Base-by-base conservation (phyloP, 1,284 basidiomycete genomes). In the Thelephora terrestris region DNA sequence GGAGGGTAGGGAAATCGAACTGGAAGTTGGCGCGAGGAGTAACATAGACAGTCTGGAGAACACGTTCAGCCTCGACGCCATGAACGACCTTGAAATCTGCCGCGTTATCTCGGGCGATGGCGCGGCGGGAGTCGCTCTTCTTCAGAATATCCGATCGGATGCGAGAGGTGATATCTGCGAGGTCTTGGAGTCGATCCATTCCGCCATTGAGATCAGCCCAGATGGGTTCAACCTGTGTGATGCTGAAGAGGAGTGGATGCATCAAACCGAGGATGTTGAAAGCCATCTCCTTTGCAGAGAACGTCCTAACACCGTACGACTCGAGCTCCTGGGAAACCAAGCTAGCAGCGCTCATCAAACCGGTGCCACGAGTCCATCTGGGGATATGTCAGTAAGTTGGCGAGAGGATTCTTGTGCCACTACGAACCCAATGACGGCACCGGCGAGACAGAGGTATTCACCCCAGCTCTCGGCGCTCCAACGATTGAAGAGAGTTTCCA, bases 381-480 rank as follows among this genome's bases (percentile, higher is more conserved):
- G 29, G 4, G 50, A 34, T 48, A 38, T 37, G 49, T 57, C 37
- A 57, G 59, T 45, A 57, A 38, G 29, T 38, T 49, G 40, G 20
- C 23, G 21, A 17, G 46, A 6, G 27, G 27, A 50, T 37, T 5
- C 47, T 37, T 37, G 43, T 50, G 29, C 42, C 35, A 54, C 52
- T 32, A 64, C 81, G 55, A 68, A 91, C 85, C 94, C 95, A 58
- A 99, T 99, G 57, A 99, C 94, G 45, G 95, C 95, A 55, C 96
- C 95, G 39, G 94, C 93, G 53, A 99, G 79, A 70, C 94, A 97
- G 44, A 99, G 78, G 67, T 99, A 99, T 70, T 98, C 93, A 55
- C 94, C 94, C 96, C 95, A 99, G 63, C 91, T 92, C 67, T 98
- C 93, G n/a, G 93, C 93, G 50, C 74, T 82, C 95, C 95, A 98